These are phyloP conservation scores for Neocatenulostroma microsporum DNA, from an alignment of 2,329 filamentous ascomycete species.

Conservation along the genomic window DNA sequence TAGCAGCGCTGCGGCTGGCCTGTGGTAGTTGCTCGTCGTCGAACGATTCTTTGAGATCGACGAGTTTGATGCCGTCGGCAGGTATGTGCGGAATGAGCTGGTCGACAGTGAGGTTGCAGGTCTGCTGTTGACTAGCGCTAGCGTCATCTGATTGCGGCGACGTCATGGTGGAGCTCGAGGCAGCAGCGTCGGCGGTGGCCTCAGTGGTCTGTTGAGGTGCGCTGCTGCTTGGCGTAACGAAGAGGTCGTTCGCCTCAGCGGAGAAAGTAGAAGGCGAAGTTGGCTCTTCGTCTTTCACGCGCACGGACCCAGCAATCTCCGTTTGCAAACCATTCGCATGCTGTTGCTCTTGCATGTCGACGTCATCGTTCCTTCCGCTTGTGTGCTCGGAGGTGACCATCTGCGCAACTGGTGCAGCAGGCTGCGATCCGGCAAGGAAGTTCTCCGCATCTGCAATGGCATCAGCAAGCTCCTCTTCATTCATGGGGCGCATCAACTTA, in stretches of 20 bases:
- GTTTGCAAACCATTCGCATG: too few relatives aligned
- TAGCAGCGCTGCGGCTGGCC: not conserved
- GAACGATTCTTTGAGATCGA: slow-evolving; percentile 1
- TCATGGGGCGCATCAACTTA: too few relatives aligned
- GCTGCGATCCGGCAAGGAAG: not conserved
- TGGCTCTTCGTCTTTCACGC: slow-evolving; percentile 1
- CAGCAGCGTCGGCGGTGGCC: too few relatives aligned
- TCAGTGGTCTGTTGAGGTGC: too few relatives aligned
- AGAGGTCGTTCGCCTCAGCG: too few relatives aligned
- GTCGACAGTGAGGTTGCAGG: not conserved
- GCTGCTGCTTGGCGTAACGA: too few relatives aligned
- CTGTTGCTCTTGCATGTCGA: too few relatives aligned
- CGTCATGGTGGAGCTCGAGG: too few relatives aligned
- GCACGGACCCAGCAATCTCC: too few relatives aligned
- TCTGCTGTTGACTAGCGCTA: too few relatives aligned
- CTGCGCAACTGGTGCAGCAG: slow-evolving; percentile 1
- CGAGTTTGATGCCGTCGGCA: slow-evolving; percentile 3
- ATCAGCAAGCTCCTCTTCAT: not conserved
- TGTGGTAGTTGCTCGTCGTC: not conserved
- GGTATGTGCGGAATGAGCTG: not conserved
- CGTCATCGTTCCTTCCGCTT: too few relatives aligned
- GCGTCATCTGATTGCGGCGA: not conserved
- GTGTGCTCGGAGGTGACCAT: not conserved
- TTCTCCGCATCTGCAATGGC: not conserved
- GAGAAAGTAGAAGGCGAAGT: too few relatives aligned